phyloP scores from a whole-genome alignment of 2,329 filamentous ascomycete genomes.

The Clonostachys sp. region DNA sequence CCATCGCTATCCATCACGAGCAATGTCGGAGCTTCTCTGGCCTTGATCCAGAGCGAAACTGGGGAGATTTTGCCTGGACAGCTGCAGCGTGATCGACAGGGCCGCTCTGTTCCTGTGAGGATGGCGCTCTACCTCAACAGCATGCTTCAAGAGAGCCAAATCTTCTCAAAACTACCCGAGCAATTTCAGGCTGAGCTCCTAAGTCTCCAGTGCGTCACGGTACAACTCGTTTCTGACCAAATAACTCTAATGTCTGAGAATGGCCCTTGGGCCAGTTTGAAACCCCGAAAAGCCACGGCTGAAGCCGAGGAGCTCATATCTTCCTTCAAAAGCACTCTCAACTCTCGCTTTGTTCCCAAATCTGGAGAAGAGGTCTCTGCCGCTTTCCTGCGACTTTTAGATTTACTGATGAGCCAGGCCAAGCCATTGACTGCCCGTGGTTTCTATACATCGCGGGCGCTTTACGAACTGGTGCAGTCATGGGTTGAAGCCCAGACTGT shows the following conservation, averaged over 20 bases:
- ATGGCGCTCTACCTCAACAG: conserved; percentile 68
- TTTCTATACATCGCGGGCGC: conserved; percentile 47
- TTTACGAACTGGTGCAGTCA: conserved; percentile 44
- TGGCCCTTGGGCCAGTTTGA: conserved; percentile 40
- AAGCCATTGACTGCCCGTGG: conserved; percentile 33
- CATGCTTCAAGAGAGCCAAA: conserved; percentile 42
- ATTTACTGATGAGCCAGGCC: conserved; percentile 37
- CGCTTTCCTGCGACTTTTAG: conserved; percentile 34
- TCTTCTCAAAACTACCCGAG: conserved; percentile 30
- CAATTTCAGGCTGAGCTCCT: conserved; percentile 43
- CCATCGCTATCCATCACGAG: conserved; percentile 71
- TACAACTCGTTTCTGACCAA: conserved; percentile 50
- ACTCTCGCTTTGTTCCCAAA: conserved; percentile 15
- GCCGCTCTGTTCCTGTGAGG: conserved; percentile 68
- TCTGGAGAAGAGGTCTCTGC: conserved; percentile 24
- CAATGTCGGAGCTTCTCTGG: conserved; percentile 64
- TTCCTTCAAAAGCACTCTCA: conserved; percentile 30
- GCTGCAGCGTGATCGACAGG: conserved; percentile 58
- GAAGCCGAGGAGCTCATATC: conserved; percentile 39
- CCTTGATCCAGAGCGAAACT: conserved; percentile 40
- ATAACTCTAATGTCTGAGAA: conserved; percentile 36
- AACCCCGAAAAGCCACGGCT: conserved; percentile 21
- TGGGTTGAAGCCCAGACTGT: conserved; percentile 42
- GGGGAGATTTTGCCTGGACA: not conserved
- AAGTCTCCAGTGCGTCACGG: conserved; percentile 43